Conservation (phyloP, 2,329 filamentous ascomycete species). For the Aspergillus latus region DNA sequence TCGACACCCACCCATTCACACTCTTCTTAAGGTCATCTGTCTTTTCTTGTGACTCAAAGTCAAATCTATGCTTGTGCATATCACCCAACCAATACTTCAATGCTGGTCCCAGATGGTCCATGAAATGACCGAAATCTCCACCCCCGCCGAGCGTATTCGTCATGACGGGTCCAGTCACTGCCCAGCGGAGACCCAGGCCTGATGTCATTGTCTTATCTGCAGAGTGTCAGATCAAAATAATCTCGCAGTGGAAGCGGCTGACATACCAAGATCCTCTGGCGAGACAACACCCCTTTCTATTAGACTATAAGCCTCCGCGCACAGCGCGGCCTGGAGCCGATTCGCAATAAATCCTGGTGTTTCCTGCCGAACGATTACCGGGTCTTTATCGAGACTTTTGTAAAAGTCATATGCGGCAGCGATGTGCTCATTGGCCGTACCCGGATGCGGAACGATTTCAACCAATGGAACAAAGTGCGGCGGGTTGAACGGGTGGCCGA, state of each 20-base stretch:
- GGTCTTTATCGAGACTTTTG: not conserved
- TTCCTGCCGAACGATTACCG: not conserved
- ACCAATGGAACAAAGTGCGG: not conserved
- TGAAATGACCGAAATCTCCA: slow-evolving; percentile 45
- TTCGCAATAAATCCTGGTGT: not conserved
- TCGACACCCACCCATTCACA: not conserved
- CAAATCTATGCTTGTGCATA: not conserved
- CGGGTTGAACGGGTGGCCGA: not conserved
- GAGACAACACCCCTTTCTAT: not conserved
- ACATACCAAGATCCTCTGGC: not conserved
- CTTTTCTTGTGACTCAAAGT: not conserved
- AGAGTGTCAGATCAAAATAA: not conserved
- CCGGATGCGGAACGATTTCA: not conserved
- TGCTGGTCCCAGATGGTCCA: not conserved
- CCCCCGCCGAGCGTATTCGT: not conserved
- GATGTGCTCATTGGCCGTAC: not conserved
- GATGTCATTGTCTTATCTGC: not conserved
- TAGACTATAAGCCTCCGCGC: not conserved
- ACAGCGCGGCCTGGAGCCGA: not conserved
- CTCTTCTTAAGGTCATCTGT: not conserved
- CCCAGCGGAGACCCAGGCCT: slow-evolving; percentile 16
- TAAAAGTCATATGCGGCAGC: not conserved
- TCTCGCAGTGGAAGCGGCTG: too few relatives aligned
- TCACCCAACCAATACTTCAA: not conserved
- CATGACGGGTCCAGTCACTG: slow-evolving; percentile 47